phyloP scores from a whole-genome alignment of 2,329 filamentous ascomycete species.

The Hortaea werneckii region DNA sequence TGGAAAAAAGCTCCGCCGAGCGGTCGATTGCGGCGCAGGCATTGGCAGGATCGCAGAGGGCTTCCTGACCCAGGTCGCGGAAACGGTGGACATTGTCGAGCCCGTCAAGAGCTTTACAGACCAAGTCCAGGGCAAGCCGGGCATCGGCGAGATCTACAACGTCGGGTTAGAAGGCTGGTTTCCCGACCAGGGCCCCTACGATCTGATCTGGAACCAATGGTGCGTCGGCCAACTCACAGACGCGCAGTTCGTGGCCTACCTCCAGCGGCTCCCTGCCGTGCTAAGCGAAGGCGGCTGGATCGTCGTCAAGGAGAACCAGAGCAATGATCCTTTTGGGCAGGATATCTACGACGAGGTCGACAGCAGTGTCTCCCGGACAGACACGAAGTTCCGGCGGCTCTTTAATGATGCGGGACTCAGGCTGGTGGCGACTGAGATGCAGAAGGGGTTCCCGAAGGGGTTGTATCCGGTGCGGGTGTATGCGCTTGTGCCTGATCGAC shows the following conservation, averaged over 20 bases:
- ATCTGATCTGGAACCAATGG: conserved; percentile 86
- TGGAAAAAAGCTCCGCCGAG: conserved; percentile 28
- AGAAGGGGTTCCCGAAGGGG: conserved; percentile 59
- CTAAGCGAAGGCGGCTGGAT: conserved; percentile 45
- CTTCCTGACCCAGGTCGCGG: conserved; percentile 60
- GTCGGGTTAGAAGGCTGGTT: conserved; percentile 67
- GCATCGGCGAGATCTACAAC: conserved; percentile 57
- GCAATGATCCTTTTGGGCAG: conserved; percentile 37
- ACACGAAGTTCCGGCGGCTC: conserved; percentile 58
- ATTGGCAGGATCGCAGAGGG: conserved; percentile 77
- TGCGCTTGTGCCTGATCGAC: conserved; percentile 49
- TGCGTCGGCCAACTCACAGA: conserved; percentile 77
- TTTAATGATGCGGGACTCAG: conserved; percentile 60
- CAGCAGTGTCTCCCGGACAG: conserved; percentile 66
- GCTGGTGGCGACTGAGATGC: conserved; percentile 60
- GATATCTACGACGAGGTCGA: conserved; percentile 70
- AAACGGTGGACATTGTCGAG: conserved; percentile 71
- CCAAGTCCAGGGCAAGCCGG: conserved; percentile 40
- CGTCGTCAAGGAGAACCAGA: conserved; percentile 73
- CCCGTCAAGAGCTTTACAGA: conserved; percentile 73
- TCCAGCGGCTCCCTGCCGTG: conserved; percentile 49
- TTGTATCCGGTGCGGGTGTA: conserved; percentile 70
- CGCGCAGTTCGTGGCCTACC: conserved; percentile 55
- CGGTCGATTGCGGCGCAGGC: conserved; percentile 54
- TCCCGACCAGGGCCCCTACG: conserved; percentile 44